Base-by-base conservation (phyloP, 805 yeast species). In the Vanderwaltozyma tropicalis region DNA sequence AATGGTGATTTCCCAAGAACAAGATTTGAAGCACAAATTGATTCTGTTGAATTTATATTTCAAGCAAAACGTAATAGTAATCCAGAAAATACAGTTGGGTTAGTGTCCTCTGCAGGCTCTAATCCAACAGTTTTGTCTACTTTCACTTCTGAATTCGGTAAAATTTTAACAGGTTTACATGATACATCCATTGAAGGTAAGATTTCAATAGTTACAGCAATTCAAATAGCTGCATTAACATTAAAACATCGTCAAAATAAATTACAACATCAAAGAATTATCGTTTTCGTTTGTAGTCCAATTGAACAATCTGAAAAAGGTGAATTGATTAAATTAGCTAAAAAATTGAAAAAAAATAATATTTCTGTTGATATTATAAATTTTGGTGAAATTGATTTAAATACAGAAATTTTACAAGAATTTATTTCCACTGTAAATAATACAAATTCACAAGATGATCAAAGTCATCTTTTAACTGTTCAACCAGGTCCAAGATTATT, bases 211-310 rank as follows among this genome's bases (percentile, higher is more conserved):
- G 67, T 80, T 21, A 80, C 87, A 28, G 94, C 94, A 10, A 76
- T 92, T 49, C 95, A 88, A 64, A 94, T 92, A 44, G 97, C 97
- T 12, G 80, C 81, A 1, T 64, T 92, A 53, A 96, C 96, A 15
- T 76, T 89, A 55, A 92, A 88, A 58, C 96, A 89, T 64, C 85
- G 98, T 54, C 96, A 87, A 61, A 89, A 92, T 64, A 87, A 83
- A 62, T 80, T 80, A 5, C 97, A 87, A 59, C 81, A 75, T 48
- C 96, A 87, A 64, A 74, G 98, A 48, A 83, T 92, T 42, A 73
- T 92, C 41, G 84, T 76, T 28, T 92, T 92, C 62, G 86, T 87
- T 31, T 96, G 95, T 14, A 74, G 85, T 41, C 97, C 97, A 22
- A 69, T 92, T 33, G 34, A 43, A 14, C 60, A 57, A 21, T 89